Conservation (phyloP, 192 early-diverging fungal genomes). For the Coemansia sp. region DNA sequence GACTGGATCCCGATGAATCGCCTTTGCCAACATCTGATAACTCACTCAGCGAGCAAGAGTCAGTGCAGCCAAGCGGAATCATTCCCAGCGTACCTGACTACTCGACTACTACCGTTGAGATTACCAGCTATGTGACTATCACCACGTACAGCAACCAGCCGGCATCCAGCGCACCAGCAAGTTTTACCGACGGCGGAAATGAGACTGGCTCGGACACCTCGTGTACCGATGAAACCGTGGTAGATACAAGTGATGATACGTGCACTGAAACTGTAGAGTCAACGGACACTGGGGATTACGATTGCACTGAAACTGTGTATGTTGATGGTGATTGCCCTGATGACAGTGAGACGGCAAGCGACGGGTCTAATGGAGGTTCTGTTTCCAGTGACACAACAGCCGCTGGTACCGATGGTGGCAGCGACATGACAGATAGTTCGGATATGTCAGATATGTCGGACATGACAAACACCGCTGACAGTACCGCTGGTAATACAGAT, state of each 20-base stretch:
- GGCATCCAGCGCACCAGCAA: not conserved
- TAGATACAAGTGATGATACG: not conserved
- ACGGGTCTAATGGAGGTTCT: no score
- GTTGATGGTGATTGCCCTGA: not conserved
- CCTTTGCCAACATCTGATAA: not conserved
- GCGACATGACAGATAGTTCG: not conserved
- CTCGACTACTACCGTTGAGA: not conserved
- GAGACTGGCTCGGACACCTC: not conserved
- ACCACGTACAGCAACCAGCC: slow-evolving; percentile 4
- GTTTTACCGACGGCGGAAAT: not conserved
- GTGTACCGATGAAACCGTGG: not conserved
- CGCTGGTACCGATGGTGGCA: not conserved
- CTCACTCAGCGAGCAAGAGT: not conserved
- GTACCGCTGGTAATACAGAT: not conserved
- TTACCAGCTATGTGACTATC: slow-evolving; percentile 10
- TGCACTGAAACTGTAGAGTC: slow-evolving; percentile 1
- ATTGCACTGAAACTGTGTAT: slow-evolving; percentile 10
- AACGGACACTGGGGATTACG: not conserved
- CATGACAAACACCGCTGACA: not conserved
- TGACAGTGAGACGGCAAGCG: no score
- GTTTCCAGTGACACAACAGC: not conserved
- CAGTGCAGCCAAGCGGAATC: not conserved
- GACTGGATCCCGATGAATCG: not conserved
- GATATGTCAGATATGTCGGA: not conserved
- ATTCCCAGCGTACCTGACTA: not conserved